These are phyloP conservation scores for Ceratocystis albifundus DNA, from an alignment of 2,329 filamentous ascomycete species.

Conservation along the genomic window DNA sequence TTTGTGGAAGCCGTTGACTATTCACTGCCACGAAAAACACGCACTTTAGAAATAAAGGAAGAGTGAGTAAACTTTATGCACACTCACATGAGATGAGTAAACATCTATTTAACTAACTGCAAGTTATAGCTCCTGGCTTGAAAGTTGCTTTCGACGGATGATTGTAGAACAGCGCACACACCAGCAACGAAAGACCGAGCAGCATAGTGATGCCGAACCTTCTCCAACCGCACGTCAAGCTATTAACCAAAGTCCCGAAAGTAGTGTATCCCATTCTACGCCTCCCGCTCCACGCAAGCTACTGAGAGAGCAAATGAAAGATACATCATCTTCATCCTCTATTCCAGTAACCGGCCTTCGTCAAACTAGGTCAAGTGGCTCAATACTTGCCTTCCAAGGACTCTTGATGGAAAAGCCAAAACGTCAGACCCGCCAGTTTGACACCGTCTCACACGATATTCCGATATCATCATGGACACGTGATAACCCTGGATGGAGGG, in stretches of 20 bases:
- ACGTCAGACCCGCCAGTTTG: constrained; percentile 2
- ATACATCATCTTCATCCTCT: neutral
- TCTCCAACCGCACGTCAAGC: neutral
- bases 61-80: neutral
- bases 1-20: neutral
- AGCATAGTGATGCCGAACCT: neutral
- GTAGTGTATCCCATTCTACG: neutral
- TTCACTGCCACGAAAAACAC: neutral
- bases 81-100: neutral
- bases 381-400: constrained; percentile 3
- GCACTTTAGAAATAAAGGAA: neutral
- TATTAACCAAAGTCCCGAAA: neutral
- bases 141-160: neutral
- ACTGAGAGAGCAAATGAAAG: constrained; percentile 1
- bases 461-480: constrained; percentile 36
- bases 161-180: neutral
- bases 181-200: neutral
- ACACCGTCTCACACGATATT: neutral
- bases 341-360: neutral
- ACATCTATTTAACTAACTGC: neutral
- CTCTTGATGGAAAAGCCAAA: constrained; percentile 6
- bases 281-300: neutral
- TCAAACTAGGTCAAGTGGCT: constrained; percentile 19
- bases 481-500: constrained; percentile 41
- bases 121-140: neutral